Percentiles rank a stretch among this genome's conserved stretches.
These are phyloP conservation scores for Suillus luteus DNA, from an alignment of 768 basidiomycete genomes.

Conservation along the genomic window DNA sequence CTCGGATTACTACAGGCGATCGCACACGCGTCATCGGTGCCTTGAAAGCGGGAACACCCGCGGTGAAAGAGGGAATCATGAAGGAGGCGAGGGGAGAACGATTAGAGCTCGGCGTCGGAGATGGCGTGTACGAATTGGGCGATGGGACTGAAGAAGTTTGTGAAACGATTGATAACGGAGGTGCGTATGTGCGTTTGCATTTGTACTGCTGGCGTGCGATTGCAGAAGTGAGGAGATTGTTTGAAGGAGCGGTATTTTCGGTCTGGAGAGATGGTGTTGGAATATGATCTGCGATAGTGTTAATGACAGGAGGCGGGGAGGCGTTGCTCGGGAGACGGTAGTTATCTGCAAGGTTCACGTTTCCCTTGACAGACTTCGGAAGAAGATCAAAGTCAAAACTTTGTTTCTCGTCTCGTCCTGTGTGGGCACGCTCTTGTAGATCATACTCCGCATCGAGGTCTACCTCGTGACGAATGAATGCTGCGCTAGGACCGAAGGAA, in stretches of 20 bases:
- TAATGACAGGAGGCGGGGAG: not conserved
- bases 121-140: not conserved
- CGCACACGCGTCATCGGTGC: constrained; percentile 69
- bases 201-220: constrained; percentile 33
- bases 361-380: constrained; percentile 13
- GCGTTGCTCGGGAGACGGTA: not conserved
- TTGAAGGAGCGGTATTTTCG: not conserved
- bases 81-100: constrained; percentile 4
- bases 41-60: constrained; percentile 67
- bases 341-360: not conserved
- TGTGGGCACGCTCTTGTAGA: constrained; percentile 11
- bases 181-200: constrained; percentile 21
- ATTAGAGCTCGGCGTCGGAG: constrained; percentile 10
- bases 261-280: not conserved
- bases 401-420: constrained; percentile 18
- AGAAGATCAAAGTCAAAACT: constrained; percentile 33
- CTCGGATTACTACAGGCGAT: constrained; percentile 70
- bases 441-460: constrained; percentile 12
- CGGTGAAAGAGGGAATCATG: constrained; percentile 33
- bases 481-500: constrained; percentile 31
- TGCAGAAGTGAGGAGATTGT: constrained; percentile 9
- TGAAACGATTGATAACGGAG: constrained; percentile 7
- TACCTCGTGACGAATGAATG: constrained; percentile 28
- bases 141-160: constrained; percentile 2
- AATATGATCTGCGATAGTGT: not conserved